A percentile compares a stretch with the other conserved stretches of the same genome.
Conservation (phyloP, 306 rosid species). For the Casuarina glauca region DNA sequence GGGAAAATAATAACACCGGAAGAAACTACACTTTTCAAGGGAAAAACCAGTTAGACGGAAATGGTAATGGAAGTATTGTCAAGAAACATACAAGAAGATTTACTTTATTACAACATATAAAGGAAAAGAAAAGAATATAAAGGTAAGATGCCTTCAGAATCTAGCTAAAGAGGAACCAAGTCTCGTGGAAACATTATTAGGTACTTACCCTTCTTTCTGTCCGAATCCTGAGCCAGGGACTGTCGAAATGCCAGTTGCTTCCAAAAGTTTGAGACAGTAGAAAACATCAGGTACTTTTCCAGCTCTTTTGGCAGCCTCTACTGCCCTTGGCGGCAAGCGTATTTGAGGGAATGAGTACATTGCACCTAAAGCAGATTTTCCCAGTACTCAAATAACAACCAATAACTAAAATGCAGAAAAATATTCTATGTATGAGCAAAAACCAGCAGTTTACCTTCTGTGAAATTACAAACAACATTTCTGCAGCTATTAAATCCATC, state of each 20-base stretch:
- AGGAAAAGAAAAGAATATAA: not conserved
- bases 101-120: not conserved
- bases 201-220: slow-evolving; percentile 89
- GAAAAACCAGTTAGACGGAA: not conserved
- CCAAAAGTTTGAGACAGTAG: slow-evolving; percentile 96
- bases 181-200: slow-evolving; percentile 1
- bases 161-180: slow-evolving; percentile 3
- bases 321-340: slow-evolving; percentile 78
- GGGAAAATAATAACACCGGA: not conserved
- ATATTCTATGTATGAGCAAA: not conserved
- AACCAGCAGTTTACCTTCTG: slow-evolving; percentile 67
- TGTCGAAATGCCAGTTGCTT: slow-evolving; percentile 97
- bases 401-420: not conserved
- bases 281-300: slow-evolving; percentile 92
- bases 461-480: slow-evolving; percentile 95
- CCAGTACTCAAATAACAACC: slow-evolving; percentile 18
- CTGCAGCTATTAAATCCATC: slow-evolving; percentile 99
- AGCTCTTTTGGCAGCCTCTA: slow-evolving; percentile 76
- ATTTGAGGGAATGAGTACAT: slow-evolving; percentile 99
- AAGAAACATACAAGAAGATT: slow-evolving; percentile 1
- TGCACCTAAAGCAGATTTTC: slow-evolving; percentile 68
- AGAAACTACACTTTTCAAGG: not conserved
- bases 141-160: not conserved
- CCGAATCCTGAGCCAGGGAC: slow-evolving; percentile 99
- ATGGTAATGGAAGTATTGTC: not conserved